Percentiles rank a stretch among this genome's conserved stretches.
Conservation (phyloP, 257 asterid species). For the Petunia secreta region DNA sequence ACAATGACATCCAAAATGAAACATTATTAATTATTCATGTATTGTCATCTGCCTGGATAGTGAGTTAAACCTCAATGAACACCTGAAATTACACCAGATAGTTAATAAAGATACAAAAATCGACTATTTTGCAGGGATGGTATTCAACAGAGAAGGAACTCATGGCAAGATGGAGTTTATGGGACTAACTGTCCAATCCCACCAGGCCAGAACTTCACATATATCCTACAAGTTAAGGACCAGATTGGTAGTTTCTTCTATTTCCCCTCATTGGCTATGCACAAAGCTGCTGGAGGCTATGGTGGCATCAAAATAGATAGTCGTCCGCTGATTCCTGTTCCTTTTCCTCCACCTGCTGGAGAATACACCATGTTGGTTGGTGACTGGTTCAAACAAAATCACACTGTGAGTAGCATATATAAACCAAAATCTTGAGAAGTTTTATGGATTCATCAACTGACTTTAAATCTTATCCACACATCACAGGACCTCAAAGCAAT, state of each 20-base stretch:
- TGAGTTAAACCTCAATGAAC: neutral
- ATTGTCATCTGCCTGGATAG: neutral
- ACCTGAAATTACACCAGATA: neutral
- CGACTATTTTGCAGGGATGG: constrained; percentile 42
- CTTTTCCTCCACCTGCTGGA: constrained; percentile 50
- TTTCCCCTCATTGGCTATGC: constrained; percentile 52
- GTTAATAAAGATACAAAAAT: neutral
- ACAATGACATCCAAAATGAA: no score
- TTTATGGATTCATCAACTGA: neutral
- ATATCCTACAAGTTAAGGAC: constrained; percentile 49
- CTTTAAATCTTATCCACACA: neutral
- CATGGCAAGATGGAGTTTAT: constrained; percentile 57
- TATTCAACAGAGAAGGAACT: constrained; percentile 49
- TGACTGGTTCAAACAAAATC: constrained; percentile 54
- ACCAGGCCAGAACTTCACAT: constrained; percentile 53
- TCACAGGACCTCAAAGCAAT: constrained; percentile 46
- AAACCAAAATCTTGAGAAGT: neutral
- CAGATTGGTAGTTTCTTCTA: constrained; percentile 61
- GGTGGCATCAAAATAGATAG: constrained; percentile 48
- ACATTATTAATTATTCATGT: neutral
- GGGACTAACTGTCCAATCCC: constrained; percentile 60
- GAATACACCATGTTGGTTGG: constrained; percentile 50
- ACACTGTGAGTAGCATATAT: constrained; percentile 38
- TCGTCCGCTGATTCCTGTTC: constrained; percentile 51
- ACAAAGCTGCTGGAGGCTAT: constrained; percentile 59